A percentile compares a stretch with the other conserved stretches of the same genome.
Conservation (phyloP, 352 stramenopile genomes). For the Phytophthora fragariae region DNA sequence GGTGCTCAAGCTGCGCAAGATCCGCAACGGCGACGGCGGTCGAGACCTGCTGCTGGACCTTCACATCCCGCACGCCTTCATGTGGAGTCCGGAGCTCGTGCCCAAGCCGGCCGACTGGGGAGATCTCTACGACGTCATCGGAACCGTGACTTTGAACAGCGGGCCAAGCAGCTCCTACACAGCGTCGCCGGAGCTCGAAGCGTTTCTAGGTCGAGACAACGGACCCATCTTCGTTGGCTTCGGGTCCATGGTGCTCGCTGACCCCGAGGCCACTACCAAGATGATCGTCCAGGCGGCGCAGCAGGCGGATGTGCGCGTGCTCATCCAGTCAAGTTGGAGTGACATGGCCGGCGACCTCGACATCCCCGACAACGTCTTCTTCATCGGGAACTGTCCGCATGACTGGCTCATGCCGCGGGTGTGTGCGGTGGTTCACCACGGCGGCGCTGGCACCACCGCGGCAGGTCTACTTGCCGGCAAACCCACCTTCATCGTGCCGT, state of each 20-base stretch:
- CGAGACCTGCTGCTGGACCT: constrained; percentile 22
- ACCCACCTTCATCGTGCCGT: constrained; percentile 93
- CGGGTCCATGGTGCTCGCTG: constrained; percentile 91
- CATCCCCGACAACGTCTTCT: constrained; percentile 62
- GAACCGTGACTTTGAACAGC: constrained; percentile 17
- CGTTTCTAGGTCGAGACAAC: constrained; percentile 47
- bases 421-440: constrained; percentile 81
- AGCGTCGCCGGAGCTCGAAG: constrained; percentile 17
- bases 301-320: constrained; percentile 66
- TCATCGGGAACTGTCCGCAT: constrained; percentile 79
- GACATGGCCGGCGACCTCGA: constrained; percentile 62
- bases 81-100: constrained; percentile 28
- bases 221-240: constrained; percentile 94
- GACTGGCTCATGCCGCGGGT: constrained; percentile 92
- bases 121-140: constrained; percentile 28
- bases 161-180: constrained; percentile 16
- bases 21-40: constrained; percentile 24
- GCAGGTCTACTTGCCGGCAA: constrained; percentile 89
- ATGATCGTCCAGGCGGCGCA: constrained; percentile 85
- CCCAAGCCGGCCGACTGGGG: constrained; percentile 28
- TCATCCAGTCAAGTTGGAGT: constrained; percentile 92
- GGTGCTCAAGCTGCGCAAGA: constrained; percentile 24
- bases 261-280: constrained; percentile 69
- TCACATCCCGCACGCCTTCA: constrained; percentile 27
- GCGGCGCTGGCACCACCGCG: constrained; percentile 90